Evolutionary conservation across 805 yeast genomes (phyloP).

Genomic region (Nakazawaea populi): DNA sequence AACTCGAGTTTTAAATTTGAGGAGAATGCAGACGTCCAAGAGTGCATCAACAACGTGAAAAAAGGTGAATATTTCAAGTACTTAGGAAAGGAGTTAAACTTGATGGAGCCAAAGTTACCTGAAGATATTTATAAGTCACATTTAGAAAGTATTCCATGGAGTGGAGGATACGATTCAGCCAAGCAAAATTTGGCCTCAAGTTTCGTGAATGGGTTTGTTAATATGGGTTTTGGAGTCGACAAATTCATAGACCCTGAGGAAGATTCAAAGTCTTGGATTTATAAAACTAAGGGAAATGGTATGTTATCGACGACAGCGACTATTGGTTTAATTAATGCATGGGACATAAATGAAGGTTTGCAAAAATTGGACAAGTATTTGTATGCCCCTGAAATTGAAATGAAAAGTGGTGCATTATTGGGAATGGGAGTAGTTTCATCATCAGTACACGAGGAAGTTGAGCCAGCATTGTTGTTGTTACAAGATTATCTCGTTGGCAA

Average conservation of each 20-base stretch:
- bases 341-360: conserved; percentile 88
- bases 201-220: conserved; percentile 89
- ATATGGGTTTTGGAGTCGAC: conserved; percentile 87
- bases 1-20: conserved; percentile 67
- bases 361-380: conserved; percentile 85
- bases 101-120: conserved; percentile 86
- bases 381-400: conserved; percentile 77
- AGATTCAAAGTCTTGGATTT: conserved; percentile 77
- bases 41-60: conserved; percentile 74
- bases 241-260: conserved; percentile 58
- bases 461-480: conserved; percentile 80
- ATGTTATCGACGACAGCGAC: conserved; percentile 91
- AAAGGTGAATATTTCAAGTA: conserved; percentile 75
- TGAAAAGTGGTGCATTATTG: conserved; percentile 93
- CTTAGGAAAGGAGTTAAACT: conserved; percentile 79
- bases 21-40: conserved; percentile 73
- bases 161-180: conserved; percentile 77
- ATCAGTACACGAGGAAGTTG: conserved; percentile 94
- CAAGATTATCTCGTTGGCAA: conserved; percentile 53
- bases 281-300: conserved; percentile 86
- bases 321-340: conserved; percentile 81
- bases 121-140: conserved; percentile 93
- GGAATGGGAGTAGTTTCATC: conserved; percentile 92
- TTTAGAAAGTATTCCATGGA: conserved; percentile 57
- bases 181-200: conserved; percentile 92